Evolutionary conservation across 2,329 filamentous ascomycete species (phyloP), one percentile per base, ranked within the genome.

Genomic region (Cladobotryum mycophilum): DNA sequence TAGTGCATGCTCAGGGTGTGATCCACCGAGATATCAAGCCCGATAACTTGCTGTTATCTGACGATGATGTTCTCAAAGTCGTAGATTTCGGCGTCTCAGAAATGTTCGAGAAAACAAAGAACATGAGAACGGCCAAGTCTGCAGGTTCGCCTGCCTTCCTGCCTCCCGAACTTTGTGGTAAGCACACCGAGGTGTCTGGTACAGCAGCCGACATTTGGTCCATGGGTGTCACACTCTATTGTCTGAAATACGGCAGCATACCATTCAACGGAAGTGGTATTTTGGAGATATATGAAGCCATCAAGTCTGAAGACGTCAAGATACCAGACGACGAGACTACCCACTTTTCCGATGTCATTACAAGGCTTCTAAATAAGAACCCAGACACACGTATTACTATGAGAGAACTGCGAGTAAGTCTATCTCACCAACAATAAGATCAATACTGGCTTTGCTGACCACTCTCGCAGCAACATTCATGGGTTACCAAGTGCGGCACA

Each of bases 31-130:
- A 99, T 63, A 96, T 99, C 72, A 99, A 99, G 69, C 93, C 93
- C 0, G 93, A 97, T 67, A 99, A 99, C 60, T 85, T 95, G 48
- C 79, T 99, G 7, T 74, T 99, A 37, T 96, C 90, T 0, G 80
- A 85, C 35, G 91, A 96, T 49, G 87, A 97, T 61, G 84, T 96
- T n/a, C 80, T 99, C 47, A 99, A 97, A 67, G 86, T 99, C 57
- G 90, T 95, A 47, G 93, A 97, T 67, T 99, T 99, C 75, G 93
- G 93, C n/a, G 93, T 97, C 7, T 97, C 92, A 1, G 92, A 99
- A 65, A 96, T 99, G 84, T 99, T 99, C 60, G 86, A 92, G 64
- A 96, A 95, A 66, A 62, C 73, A 2, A 76, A 86, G 2, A 80
- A 89, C 42, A 97, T 97, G 93, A 84, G 83, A 65, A 96, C 89